phyloP scores from a whole-genome alignment of 75 land plant species.

The Pseudotsuga menziesii region DNA sequence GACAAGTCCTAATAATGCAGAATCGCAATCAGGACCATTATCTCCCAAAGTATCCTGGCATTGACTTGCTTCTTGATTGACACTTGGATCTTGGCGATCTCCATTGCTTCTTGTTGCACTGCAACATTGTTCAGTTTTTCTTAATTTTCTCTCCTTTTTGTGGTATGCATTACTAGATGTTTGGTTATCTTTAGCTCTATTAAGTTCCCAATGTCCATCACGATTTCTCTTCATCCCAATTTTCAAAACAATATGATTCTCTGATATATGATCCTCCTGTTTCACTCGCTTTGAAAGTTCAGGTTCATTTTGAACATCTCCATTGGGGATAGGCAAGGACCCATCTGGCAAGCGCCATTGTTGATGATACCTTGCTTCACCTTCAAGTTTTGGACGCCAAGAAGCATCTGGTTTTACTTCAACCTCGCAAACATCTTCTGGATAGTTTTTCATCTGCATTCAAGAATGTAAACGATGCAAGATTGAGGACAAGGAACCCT shows the following conservation, averaged over 20 bases:
- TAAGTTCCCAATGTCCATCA: conserved; percentile 82
- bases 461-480: neutral
- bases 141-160: conserved; percentile 62
- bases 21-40: neutral
- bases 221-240: conserved; percentile 14
- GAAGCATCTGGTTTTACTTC: conserved; percentile 94
- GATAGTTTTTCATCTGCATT: conserved; percentile 64
- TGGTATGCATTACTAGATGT: conserved; percentile 2
- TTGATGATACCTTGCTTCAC: conserved; percentile 27
- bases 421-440: conserved; percentile 88
- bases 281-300: conserved; percentile 8
- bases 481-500: neutral
- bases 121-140: conserved; percentile 61
- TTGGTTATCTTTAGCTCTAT: conserved; percentile 26
- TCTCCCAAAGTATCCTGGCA: conserved; percentile 17
- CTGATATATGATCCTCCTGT: conserved; percentile 46
- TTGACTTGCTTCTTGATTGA: conserved; percentile 12
- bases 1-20: no score
- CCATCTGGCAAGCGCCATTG: conserved; percentile 53
- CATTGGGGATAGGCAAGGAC: conserved; percentile 18
- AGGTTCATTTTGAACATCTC: no score
- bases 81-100: conserved; percentile 28
- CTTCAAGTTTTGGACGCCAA: conserved; percentile 83
- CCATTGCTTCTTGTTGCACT: conserved; percentile 59
- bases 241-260: conserved; percentile 64